Conservation (phyloP, 768 basidiomycete species). For the Auricularia heimuer region DNA sequence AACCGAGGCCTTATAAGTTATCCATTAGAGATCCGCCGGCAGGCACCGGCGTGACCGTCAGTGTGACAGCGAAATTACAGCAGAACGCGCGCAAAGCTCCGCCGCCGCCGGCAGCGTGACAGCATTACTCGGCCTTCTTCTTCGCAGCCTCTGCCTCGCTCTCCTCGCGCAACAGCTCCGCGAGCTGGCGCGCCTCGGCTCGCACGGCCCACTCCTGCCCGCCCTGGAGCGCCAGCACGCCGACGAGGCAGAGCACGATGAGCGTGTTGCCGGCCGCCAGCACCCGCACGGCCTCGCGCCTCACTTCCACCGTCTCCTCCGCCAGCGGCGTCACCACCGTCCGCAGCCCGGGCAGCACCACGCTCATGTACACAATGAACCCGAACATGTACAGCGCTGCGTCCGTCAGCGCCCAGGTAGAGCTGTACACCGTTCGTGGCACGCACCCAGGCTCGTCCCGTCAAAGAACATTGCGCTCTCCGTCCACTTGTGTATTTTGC, state of each 20-base stretch:
- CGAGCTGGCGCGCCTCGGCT: constrained; percentile 37
- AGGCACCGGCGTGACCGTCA: too few species aligned
- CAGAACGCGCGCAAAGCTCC: not conserved
- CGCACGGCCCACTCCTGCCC: constrained; percentile 80
- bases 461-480: constrained; percentile 95
- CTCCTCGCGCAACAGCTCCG: constrained; percentile 29
- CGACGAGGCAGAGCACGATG: constrained; percentile 56
- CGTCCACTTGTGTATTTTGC: constrained; percentile 79
- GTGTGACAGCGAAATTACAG: not conserved
- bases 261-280: constrained; percentile 84
- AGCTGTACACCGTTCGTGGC: not conserved
- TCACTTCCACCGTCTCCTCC: constrained; percentile 53
- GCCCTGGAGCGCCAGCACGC: constrained; percentile 59
- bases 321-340: constrained; percentile 57
- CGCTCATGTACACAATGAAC: constrained; percentile 71
- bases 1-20: not conserved
- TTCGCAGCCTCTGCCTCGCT: constrained; percentile 15
- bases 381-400: constrained; percentile 67
- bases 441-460: constrained; percentile 74
- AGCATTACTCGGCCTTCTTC: not conserved
- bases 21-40: too few species aligned
- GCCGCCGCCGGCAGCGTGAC: not conserved
- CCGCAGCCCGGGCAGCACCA: constrained; percentile 67
- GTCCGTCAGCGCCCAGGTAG: not conserved
- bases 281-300: constrained; percentile 68